Evolutionary conservation across 768 basidiomycete species (phyloP), one percentile per base, ranked within the genome.

Genomic region (Amanita pallidorosea): DNA sequence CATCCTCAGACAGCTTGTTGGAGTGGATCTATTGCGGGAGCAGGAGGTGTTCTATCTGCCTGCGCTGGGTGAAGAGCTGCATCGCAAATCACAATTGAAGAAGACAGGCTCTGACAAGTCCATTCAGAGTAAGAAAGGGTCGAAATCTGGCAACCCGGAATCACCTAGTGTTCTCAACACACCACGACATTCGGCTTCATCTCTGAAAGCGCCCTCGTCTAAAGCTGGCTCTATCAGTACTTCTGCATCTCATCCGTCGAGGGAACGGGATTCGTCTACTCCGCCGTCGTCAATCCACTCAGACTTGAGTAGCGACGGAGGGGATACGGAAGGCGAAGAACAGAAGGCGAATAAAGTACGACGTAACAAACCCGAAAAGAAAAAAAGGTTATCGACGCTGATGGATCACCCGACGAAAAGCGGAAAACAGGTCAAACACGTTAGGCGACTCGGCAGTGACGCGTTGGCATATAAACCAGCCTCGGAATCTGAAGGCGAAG

Each of bases 11-110:
- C 72, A 79, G 46, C 68, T 86, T 31, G 81, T 83, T 15, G 82
- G 83, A 8, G 68, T 80, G 13, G 81, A 85, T 52, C 67, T 84
- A 44, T 63, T 83, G 43, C 75, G 79, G 11, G 81, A 84, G 54
- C 72, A 77, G 37, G 83, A 84, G 55, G 72, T 85, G 2, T 83
- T 71, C 58, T 86, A 83, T 57, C 61, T 84, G 9, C 80, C 80
- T 0, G 64, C 63, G 43, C 69, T 67, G 7, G 78, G 72, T 17
- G 77, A 79, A 55, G 69, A 72, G 27, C 45, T 36, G 33, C 55
- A 57, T 7, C 66, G 60, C 35, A 65, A 58, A 48, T 38, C 53
- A 20, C 47, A 55, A 17, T 42, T 52, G 18, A 54, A 56, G n/a
- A 60, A 61, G 50, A 49, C 58, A 41, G 44, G 53, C 29, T 48